Evolutionary conservation across 2,329 filamentous ascomycete species (phyloP), one percentile per base, ranked within the genome.

Genomic region (Sclerotinia sclerotiorum): DNA sequence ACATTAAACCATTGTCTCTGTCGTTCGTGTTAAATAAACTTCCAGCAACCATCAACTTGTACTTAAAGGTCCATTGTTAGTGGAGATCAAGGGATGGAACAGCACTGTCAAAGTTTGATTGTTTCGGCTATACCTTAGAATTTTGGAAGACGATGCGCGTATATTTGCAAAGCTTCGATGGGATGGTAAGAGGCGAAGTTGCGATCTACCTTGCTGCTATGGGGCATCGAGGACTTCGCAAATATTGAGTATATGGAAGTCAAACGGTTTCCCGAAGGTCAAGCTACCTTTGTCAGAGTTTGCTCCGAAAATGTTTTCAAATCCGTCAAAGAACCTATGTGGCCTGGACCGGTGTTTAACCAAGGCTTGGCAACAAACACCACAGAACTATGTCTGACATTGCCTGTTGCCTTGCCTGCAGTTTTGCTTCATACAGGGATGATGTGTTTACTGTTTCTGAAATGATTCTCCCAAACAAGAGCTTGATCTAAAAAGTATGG

Each of bases 61-160:
- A 35, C 6, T 5, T 55, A 8, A 55, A 13, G 1, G 4, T n/a
- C 52, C 52, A 55, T 29, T 35, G 35, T 39, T 39, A 19, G 27
- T 11, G 52, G 17, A 55, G 10, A 2, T 55, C 52, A 6, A 35
- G 21, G 35, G 35, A 55, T 1, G 52, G 52, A 55, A 29, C 19
- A n/a, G 19, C 52, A 55, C 52, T 55, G 52, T 55, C 21, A 55
- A 21, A 32, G n/a, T n/a, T n/a, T n/a, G n/a, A n/a, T n/a, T n/a
- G 27, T 32, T 21, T 29, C 52, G 4, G 19, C 3, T 35, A 11
- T 55, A 55, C 4, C 52, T 55, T 10, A 55, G 52, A 10, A 39
- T 39, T 39, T 39, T 39, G 35, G 35, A 39, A 13, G 35, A 39
- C 35, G 35, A 11, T 13, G 10, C 2, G 35, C 35, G 35, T 39